These are phyloP conservation scores for Hamigera avellanea DNA, from an alignment of 495 filamentous ascomycete genomes.

Conservation along the genomic window DNA sequence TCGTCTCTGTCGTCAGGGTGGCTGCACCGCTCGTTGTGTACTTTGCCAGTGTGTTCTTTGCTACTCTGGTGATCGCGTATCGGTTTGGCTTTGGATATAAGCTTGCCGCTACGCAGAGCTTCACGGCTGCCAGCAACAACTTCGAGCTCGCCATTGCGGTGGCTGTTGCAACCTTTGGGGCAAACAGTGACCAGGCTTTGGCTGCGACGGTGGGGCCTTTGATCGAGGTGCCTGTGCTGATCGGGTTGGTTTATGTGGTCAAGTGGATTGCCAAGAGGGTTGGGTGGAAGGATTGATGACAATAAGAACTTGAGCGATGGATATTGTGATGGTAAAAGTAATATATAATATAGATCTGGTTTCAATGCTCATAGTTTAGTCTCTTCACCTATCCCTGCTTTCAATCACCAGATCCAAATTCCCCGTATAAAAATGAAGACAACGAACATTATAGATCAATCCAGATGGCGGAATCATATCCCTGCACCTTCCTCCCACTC, in stretches of 20 bases:
- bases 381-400: too few species aligned
- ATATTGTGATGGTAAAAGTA: too few species aligned
- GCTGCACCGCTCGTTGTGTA: slow-evolving; percentile 73
- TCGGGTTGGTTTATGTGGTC: slow-evolving; percentile 72
- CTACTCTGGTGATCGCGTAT: slow-evolving; percentile 47
- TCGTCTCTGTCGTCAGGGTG: slow-evolving; percentile 71
- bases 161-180: slow-evolving; percentile 73
- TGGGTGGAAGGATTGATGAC: slow-evolving; percentile 12
- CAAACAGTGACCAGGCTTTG: slow-evolving; percentile 70
- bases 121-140: slow-evolving; percentile 92
- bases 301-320: too few species aligned
- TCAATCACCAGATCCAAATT: too few species aligned
- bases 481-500: too few species aligned
- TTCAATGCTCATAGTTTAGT: too few species aligned
- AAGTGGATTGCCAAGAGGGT: slow-evolving; percentile 38
- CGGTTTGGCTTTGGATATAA: slow-evolving; percentile 60
- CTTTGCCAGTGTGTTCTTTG: slow-evolving; percentile 61
- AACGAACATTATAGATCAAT: too few species aligned
- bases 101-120: slow-evolving; percentile 69
- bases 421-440: too few species aligned
- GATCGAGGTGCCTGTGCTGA: slow-evolving; percentile 80
- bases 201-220: slow-evolving; percentile 82
- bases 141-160: slow-evolving; percentile 96
- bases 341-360: too few species aligned
- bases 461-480: too few species aligned